phyloP scores from a whole-genome alignment of 2,329 filamentous ascomycete species.

The Pochonia chlamydosporia region DNA sequence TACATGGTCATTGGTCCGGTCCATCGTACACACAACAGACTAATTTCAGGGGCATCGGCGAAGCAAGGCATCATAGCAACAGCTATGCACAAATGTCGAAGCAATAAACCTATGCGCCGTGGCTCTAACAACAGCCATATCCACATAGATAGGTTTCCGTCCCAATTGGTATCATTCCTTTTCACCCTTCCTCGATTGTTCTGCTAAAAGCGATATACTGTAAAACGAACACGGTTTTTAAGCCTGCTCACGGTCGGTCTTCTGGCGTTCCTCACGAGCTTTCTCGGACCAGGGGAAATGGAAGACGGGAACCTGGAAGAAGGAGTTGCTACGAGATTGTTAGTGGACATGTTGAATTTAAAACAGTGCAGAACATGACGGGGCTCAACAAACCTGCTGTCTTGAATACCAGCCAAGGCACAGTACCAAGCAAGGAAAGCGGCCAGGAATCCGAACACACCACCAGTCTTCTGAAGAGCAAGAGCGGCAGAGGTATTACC shows the following conservation, averaged over 20 bases:
- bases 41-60: background rate
- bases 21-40: background rate
- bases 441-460: constrained; percentile 72
- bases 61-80: background rate
- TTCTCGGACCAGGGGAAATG: constrained; percentile 94
- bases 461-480: constrained; percentile 62
- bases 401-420: constrained; percentile 74
- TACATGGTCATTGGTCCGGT: no score
- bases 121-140: background rate
- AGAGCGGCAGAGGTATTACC: constrained; percentile 38
- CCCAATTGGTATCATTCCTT: constrained; percentile 1
- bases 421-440: constrained; percentile 87
- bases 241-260: constrained; percentile 27
- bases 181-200: background rate
- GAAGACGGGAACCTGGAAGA: constrained; percentile 87
- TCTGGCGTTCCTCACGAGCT: constrained; percentile 53
- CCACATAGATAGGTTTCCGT: background rate
- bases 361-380: background rate
- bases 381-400: constrained; percentile 56
- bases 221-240: constrained; percentile 5
- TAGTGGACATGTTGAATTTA: constrained; percentile 1
- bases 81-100: background rate
- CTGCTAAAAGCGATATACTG: background rate
- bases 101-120: background rate
- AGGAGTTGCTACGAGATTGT: constrained; percentile 57